Evolutionary conservation across 2,329 filamentous ascomycete species (phyloP).

Genomic region (Akanthomyces uredinophilus): DNA sequence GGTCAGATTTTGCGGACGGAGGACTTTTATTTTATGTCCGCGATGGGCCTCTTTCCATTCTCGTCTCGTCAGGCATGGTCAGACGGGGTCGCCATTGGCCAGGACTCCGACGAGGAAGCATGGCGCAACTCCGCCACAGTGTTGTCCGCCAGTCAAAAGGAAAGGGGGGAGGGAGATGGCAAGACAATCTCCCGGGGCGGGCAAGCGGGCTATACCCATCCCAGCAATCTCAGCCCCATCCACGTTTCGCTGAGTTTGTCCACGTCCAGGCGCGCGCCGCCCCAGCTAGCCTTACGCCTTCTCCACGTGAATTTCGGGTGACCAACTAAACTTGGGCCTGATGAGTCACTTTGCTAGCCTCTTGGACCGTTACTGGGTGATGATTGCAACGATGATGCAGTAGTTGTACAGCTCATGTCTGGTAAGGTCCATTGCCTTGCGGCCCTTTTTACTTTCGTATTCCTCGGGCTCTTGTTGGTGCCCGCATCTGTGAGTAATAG

Average conservation of each 20-base stretch:
- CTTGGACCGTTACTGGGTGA: background rate
- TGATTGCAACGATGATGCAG: too few relatives aligned
- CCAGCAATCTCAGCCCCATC: background rate
- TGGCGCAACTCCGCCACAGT: background rate
- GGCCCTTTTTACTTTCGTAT: too few relatives aligned
- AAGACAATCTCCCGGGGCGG: background rate
- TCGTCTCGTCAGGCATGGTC: background rate
- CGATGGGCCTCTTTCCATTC: background rate
- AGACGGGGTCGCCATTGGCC: constrained; percentile 2
- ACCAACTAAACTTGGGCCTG: background rate
- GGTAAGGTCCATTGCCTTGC: too few relatives aligned
- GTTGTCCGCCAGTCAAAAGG: background rate
- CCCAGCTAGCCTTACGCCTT: background rate
- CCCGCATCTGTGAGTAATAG: background rate
- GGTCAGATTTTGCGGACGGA: too few relatives aligned
- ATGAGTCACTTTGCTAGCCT: background rate
- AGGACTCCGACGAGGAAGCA: background rate
- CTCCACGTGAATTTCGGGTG: background rate
- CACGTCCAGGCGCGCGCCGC: background rate
- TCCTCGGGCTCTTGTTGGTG: background rate
- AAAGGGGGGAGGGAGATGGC: background rate
- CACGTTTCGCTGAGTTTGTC: background rate
- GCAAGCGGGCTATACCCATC: background rate
- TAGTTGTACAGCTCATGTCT: too few relatives aligned
- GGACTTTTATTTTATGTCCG: too few relatives aligned